Percentiles rank a stretch among this genome's conserved stretches.
Conservation (phyloP, 352 stramenopile species). For the Pythium aquatile region DNA sequence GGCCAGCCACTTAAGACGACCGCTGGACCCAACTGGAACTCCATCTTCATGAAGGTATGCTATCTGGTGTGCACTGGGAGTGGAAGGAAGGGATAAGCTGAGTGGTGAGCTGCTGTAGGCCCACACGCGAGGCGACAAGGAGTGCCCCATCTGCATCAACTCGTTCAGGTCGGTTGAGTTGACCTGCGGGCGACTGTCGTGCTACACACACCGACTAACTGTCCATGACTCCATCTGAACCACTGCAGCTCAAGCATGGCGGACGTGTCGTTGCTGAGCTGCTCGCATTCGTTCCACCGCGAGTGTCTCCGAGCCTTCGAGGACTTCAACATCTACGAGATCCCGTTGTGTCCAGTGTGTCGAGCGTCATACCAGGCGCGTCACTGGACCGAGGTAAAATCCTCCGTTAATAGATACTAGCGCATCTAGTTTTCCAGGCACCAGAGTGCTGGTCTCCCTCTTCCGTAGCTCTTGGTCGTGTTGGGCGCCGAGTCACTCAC, state of each 20-base stretch:
- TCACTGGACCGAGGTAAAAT: conserved; percentile 6
- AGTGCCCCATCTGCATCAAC: conserved; percentile 86
- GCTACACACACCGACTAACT: neutral
- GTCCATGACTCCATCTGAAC: neutral
- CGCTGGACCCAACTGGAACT: neutral
- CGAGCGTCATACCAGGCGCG: conserved; percentile 37
- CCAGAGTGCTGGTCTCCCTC: conserved; percentile 2
- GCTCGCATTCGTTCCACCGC: conserved; percentile 73
- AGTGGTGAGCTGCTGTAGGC: conserved; percentile 28
- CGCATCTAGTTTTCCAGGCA: neutral
- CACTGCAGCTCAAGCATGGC: conserved; percentile 30
- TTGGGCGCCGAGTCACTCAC: conserved; percentile 1
- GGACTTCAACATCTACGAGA: conserved; percentile 86
- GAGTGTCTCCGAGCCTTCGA: conserved; percentile 79
- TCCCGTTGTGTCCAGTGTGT: conserved; percentile 76
- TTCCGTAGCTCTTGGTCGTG: conserved; percentile 1
- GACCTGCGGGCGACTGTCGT: neutral
- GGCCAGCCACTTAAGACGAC: conserved; percentile 16
- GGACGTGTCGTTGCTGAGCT: conserved; percentile 65
- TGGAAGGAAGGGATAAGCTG: neutral
- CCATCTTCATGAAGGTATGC: conserved; percentile 6
- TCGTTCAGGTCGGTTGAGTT: conserved; percentile 41
- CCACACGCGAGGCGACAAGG: conserved; percentile 39
- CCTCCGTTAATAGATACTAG: conserved; percentile 8
- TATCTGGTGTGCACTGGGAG: neutral